Percentiles rank a stretch among this genome's conserved stretches.
Evolutionary conservation across 2,329 filamentous ascomycete species (phyloP).

Genomic region (Elsinoe necatrix): DNA sequence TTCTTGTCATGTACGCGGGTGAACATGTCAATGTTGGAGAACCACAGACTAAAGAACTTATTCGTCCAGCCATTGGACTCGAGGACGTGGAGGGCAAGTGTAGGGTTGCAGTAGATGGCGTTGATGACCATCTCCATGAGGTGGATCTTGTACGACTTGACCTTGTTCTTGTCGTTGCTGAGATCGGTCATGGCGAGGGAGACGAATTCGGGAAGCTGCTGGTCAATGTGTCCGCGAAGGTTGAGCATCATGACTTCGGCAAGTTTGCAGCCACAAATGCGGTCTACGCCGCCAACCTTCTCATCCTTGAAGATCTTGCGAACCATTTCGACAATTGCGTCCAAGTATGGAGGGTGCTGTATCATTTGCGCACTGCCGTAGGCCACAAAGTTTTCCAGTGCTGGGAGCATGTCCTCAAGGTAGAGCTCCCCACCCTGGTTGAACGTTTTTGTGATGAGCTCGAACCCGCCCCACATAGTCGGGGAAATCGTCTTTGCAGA

Average conservation of each 20-base stretch:
- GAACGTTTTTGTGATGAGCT: constrained; percentile 92
- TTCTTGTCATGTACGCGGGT: constrained; percentile 97
- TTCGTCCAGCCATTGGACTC: constrained; percentile 92
- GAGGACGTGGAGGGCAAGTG: constrained; percentile 75
- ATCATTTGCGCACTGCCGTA: constrained; percentile 75
- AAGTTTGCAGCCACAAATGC: constrained; percentile 95
- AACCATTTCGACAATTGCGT: constrained; percentile 88
- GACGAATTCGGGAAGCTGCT: constrained; percentile 81
- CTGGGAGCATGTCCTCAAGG: constrained; percentile 96
- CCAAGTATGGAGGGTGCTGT: constrained; percentile 76
- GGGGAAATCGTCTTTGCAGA: constrained; percentile 90
- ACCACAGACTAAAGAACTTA: constrained; percentile 98
- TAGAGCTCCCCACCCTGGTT: constrained; percentile 96
- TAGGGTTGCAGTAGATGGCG: constrained; percentile 92
- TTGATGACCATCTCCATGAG: constrained; percentile 99
- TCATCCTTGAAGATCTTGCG: constrained; percentile 87
- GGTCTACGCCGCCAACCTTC: constrained; percentile 86
- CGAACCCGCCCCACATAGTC: constrained; percentile 98
- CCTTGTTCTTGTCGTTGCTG: constrained; percentile 64
- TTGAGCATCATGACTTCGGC: constrained; percentile 97
- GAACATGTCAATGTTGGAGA: constrained; percentile 90
- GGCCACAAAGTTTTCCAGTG: constrained; percentile 94
- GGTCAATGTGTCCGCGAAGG: constrained; percentile 78
- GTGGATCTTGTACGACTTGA: constrained; percentile 91
- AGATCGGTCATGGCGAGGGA: constrained; percentile 80